Base-by-base conservation (phyloP, 495 filamentous ascomycete genomes). In the Bathelium albidoporum region DNA sequence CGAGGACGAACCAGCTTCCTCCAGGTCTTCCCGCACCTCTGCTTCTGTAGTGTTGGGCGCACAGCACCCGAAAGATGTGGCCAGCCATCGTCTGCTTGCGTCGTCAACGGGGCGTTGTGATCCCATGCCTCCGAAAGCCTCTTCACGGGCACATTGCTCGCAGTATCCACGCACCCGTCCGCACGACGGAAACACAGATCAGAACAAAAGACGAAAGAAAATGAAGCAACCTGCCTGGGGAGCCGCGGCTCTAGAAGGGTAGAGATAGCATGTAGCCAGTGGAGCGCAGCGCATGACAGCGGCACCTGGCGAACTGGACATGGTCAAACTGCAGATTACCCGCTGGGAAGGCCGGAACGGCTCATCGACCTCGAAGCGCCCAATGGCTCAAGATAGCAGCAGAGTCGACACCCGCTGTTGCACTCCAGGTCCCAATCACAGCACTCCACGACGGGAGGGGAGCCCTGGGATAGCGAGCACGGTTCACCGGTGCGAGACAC, bases 31-130 rank as follows among this genome's bases (percentile, higher is more conserved):
- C 7, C 26, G 49, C 26, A 9, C 49, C 16, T 55, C 49, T 16
- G 12, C 11, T 20, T 55, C 49, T 29, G 22, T 1, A 55, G 20
- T 9, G 9, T 24, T 55, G 64, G 69, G 64, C 65, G 69, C 69
- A 68, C 69, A 71, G 69, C 69, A 71, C 61, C 69, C 69, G 58
- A 67, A 65, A 28, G 62, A 63, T 28, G 66, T 66, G 66, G 64
- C 69, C 69, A 71, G 66, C 69, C 69, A 71, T 71, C 61, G 62
- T 53, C 58, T 60, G 39, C 62, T 41, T 41, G 32, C 49, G 20
- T 52, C 45, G 58, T 68, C 49, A 58, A 60, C 63, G 45, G 59
- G 28, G 16, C 41, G 36, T 41, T 49, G 39, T 43, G 58, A 31
- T 60, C 39, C 59, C 64, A 65, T 65, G 49, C 49, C 49, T 55